Evolutionary conservation across 441 rosid genomes (phyloP), one percentile per base, ranked within the genome.

Genomic region (Populus hybrid): DNA sequence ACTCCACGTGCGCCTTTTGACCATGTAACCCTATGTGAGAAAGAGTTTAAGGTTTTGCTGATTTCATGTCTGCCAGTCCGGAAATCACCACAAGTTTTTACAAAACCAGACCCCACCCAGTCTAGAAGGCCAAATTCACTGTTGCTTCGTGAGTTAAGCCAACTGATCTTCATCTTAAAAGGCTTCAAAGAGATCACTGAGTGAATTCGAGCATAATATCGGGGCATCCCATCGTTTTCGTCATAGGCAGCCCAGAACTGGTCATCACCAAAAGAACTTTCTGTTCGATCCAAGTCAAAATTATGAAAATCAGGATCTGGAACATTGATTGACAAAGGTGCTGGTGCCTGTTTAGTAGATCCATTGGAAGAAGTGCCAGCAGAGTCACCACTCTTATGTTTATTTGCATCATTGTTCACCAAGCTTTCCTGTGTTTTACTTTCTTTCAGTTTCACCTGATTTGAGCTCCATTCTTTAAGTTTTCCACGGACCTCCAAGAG

Each of bases 231-330:
- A 81, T 94, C 98, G 12, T 88, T 89, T 73, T 87, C 88, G 30
- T 96, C 99, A 76, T 96, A 94, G 9, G 93, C 99, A 75, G 95
- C 98, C 99, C 97, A 96, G 67, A 94, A 87, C 83, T 93, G 89
- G 78, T 93, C 89, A 14, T 81, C 93, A 59, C 64, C 83, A 82
- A 97, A 94, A 30, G 95, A 87, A 69, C 28, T 84, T 78, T 94
- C 99, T 59, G 91, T 80, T 74, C 95, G 85, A 79, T 88, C 93
- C 83, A 88, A 80, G 80, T 93, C 97, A 66, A 97, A 94, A 81
- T 91, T 89, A 83, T 97, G 95, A 81, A 97, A 94, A 84, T 92
- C 98, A 16, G 98, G 82, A 90, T 97, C 98, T 14, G 98, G 97
- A 76, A 97, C 32, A 30, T 30, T 30, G n/a, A 93, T 94, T 4